A percentile compares a stretch with the other conserved stretches of the same genome.
Evolutionary conservation across 2,329 filamentous ascomycete genomes (phyloP).

Genomic region (Cytospora piceae): DNA sequence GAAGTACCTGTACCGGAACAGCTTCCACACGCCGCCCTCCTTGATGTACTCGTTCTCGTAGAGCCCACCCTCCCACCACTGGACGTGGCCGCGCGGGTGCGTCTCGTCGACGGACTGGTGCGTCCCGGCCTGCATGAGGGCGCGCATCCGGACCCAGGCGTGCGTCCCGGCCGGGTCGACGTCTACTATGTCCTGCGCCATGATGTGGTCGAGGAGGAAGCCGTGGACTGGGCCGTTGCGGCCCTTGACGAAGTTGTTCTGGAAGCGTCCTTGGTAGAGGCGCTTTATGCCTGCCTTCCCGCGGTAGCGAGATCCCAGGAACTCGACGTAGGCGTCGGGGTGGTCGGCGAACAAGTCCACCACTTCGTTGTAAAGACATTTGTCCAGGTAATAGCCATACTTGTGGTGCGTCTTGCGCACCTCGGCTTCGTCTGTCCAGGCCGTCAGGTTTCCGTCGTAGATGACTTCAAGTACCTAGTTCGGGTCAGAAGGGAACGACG

Average conservation of each 20-base stretch:
- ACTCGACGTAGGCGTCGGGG: conserved; percentile 58
- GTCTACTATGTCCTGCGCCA: conserved; percentile 61
- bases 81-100: conserved; percentile 55
- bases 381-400: conserved; percentile 63
- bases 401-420: conserved; percentile 60
- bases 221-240: conserved; percentile 60
- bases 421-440: conserved; percentile 52
- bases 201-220: conserved; percentile 60
- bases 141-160: conserved; percentile 56
- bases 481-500: not conserved
- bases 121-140: conserved; percentile 59
- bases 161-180: conserved; percentile 50
- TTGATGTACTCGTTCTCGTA: conserved; percentile 65
- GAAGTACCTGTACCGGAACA: conserved; percentile 58
- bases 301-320: conserved; percentile 57
- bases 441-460: conserved; percentile 1
- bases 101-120: conserved; percentile 54
- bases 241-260: conserved; percentile 53
- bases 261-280: conserved; percentile 57
- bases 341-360: conserved; percentile 56
- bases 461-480: not conserved
- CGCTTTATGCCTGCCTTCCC: conserved; percentile 54
- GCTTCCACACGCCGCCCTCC: conserved; percentile 57
- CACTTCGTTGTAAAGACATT: conserved; percentile 60
- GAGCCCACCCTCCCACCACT: conserved; percentile 63